Evolutionary conservation across 305 asterid genomes (phyloP).

Genomic region (Nicotiana rustica): DNA sequence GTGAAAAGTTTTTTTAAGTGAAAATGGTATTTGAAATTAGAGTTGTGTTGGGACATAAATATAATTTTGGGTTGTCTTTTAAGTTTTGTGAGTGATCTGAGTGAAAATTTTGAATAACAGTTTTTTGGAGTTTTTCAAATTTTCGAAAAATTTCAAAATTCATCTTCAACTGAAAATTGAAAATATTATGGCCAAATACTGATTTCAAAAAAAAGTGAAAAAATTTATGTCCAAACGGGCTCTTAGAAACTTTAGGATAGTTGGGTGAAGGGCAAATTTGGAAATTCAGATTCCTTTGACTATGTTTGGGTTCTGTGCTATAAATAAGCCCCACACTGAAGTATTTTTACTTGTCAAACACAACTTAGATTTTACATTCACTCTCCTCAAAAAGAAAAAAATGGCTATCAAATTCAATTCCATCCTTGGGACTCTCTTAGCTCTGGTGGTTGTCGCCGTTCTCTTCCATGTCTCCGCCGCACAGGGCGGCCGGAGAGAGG

Average conservation of each 20-base stretch:
- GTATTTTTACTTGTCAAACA: neutral
- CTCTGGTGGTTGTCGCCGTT: slow-evolving; percentile 11
- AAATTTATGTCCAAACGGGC: too few species aligned
- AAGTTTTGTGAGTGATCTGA: too few species aligned
- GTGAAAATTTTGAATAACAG: too few species aligned
- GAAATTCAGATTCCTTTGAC: neutral
- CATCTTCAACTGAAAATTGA: too few species aligned
- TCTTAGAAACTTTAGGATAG: neutral
- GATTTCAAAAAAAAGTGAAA: too few species aligned
- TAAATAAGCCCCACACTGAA: neutral
- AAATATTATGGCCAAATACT: too few species aligned
- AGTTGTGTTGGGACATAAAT: too few species aligned
- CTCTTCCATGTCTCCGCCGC: slow-evolving; percentile 32
- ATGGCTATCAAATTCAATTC: neutral
- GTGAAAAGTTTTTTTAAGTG: too few species aligned
- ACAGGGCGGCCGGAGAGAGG: neutral
- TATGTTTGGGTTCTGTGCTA: neutral
- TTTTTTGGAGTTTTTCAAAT: too few species aligned
- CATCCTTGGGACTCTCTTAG: slow-evolving; percentile 24
- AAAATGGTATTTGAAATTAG: too few species aligned
- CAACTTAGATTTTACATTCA: neutral
- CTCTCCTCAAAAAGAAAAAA: neutral
- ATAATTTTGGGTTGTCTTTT: too few species aligned
- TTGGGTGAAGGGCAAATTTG: neutral
- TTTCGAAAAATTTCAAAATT: too few species aligned